phyloP scores from a whole-genome alignment of 83 land plant genomes.

The Thuja plicata region DNA sequence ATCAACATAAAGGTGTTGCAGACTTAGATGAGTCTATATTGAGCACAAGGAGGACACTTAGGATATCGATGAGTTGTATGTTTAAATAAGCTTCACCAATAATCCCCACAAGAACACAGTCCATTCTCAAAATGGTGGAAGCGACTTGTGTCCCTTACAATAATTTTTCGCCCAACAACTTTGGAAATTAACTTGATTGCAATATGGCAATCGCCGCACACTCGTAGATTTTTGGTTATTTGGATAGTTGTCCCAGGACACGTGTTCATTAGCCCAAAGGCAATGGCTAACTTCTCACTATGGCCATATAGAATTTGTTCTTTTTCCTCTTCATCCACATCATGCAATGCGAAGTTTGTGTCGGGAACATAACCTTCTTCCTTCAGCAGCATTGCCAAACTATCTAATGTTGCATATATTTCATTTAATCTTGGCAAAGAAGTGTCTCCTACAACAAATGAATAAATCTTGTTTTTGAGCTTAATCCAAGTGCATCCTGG shows the following conservation, averaged over 20 bases:
- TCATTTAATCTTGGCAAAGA: background rate
- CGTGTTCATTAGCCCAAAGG: conserved; percentile 2
- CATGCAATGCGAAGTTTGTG: background rate
- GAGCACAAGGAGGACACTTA: background rate
- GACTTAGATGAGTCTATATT: no score
- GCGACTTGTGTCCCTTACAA: background rate
- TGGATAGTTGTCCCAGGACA: background rate
- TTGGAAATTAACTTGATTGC: background rate
- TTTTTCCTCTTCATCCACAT: conserved; percentile 1
- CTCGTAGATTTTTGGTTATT: background rate
- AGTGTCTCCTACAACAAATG: conserved; percentile 9
- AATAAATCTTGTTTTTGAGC: background rate
- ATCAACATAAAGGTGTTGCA: background rate
- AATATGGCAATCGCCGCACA: background rate
- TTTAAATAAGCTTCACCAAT: background rate
- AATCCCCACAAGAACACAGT: background rate
- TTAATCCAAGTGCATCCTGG: conserved; percentile 11
- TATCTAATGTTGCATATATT: conserved; percentile 5
- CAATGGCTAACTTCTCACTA: conserved; percentile 7
- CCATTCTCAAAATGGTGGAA: background rate
- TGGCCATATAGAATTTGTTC: background rate
- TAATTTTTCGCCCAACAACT: background rate
- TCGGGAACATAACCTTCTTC: background rate
- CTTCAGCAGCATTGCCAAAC: background rate
- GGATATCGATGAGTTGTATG: no score